Conservation (phyloP, 345 rosid genomes). For the Kandelia obovata region DNA sequence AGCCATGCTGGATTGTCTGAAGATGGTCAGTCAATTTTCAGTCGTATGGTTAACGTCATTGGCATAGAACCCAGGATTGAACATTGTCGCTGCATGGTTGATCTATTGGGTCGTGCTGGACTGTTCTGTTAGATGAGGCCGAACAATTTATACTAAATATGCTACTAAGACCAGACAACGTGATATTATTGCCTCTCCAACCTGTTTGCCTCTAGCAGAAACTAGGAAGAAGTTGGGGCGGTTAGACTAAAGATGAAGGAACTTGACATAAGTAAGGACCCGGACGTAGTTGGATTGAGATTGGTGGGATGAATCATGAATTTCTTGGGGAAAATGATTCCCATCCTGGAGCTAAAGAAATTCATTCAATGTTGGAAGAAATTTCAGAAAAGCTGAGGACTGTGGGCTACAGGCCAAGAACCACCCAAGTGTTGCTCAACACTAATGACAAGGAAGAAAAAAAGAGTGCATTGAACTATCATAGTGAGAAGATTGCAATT, state of each 20-base stretch:
- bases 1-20: slow-evolving; percentile 62
- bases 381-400: slow-evolving; percentile 38
- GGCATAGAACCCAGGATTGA: slow-evolving; percentile 65
- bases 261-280: slow-evolving; percentile 64
- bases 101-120: slow-evolving; percentile 62
- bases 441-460: slow-evolving; percentile 48
- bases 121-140: slow-evolving; percentile 45
- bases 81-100: slow-evolving; percentile 78
- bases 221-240: slow-evolving; percentile 60
- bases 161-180: slow-evolving; percentile 59
- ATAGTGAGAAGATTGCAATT: slow-evolving; percentile 68
- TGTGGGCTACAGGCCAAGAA: slow-evolving; percentile 51
- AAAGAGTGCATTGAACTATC: slow-evolving; percentile 45
- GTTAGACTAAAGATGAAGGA: slow-evolving; percentile 66
- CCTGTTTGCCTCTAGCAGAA: slow-evolving; percentile 51
- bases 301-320: slow-evolving; percentile 52
- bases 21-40: slow-evolving; percentile 48
- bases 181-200: slow-evolving; percentile 59
- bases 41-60: slow-evolving; percentile 45
- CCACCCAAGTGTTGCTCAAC: slow-evolving; percentile 51
- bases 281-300: slow-evolving; percentile 72
- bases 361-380: slow-evolving; percentile 46
- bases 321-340: slow-evolving; percentile 64
- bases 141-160: slow-evolving; percentile 54
- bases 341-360: slow-evolving; percentile 48